These are phyloP conservation scores for Diplodia intermedia DNA, from an alignment of 2,329 filamentous ascomycete genomes.

Conservation along the genomic window DNA sequence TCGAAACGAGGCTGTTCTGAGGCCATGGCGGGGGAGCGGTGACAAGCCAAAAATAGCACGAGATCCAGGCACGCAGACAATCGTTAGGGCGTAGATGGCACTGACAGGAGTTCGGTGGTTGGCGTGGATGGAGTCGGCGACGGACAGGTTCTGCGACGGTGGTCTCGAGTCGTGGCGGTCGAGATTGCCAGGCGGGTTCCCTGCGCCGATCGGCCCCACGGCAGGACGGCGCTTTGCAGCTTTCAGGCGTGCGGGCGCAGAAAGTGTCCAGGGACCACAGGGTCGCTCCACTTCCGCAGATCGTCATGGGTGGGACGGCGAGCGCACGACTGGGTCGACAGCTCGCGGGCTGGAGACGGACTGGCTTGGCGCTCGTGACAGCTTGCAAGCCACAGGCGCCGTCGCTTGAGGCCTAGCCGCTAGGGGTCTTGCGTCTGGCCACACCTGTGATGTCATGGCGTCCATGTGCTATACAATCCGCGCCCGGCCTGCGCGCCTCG, in stretches of 20 bases:
- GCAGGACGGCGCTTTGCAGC: neutral
- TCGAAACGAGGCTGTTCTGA: slow-evolving; percentile 34
- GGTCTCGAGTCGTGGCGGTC: slow-evolving; percentile 1
- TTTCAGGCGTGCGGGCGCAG: neutral
- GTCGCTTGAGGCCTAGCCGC: slow-evolving; percentile 10
- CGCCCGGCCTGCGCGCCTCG: neutral
- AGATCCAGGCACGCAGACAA: neutral
- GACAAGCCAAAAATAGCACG: neutral
- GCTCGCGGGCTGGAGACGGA: neutral
- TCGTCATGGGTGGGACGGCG: slow-evolving; percentile 2
- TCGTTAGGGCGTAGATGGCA: slow-evolving; percentile 1
- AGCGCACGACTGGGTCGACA: neutral
- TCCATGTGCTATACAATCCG: slow-evolving; percentile 5
- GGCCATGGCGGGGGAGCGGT: slow-evolving; percentile 12
- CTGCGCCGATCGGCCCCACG: slow-evolving; percentile 16
- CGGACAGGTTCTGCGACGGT: neutral
- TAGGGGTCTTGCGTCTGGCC: slow-evolving; percentile 36
- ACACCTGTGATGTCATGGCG: slow-evolving; percentile 42
- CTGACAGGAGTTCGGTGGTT: neutral
- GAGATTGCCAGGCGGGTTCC: slow-evolving; percentile 18
- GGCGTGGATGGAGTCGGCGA: neutral
- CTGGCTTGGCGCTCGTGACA: slow-evolving; percentile 19
- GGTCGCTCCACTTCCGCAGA: slow-evolving; percentile 13
- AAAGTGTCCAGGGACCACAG: neutral
- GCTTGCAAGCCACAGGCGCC: slow-evolving; percentile 6